Evolutionary conservation across 2,329 filamentous ascomycete species (phyloP).

Genomic region (Ceratocystis lukuohia): DNA sequence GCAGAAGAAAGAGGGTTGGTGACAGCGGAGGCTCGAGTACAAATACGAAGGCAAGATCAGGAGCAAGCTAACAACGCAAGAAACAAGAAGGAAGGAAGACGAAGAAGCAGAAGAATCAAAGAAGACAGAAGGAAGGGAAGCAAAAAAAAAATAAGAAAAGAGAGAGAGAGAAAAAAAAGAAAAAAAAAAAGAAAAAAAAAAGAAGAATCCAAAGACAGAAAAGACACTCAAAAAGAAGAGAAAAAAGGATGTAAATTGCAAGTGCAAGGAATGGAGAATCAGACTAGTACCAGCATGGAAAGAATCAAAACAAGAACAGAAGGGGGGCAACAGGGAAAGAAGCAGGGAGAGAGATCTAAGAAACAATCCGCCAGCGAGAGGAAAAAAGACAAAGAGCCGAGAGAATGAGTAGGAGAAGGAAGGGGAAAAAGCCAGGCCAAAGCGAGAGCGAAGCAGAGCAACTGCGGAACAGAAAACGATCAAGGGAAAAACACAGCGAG

Average conservation of each 20-base stretch:
- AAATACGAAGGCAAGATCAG: constrained; percentile 13
- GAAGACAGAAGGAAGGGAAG: not conserved
- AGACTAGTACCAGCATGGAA: constrained; percentile 13
- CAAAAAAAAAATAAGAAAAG: not conserved
- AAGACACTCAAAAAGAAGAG: not conserved
- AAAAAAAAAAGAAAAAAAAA: not conserved
- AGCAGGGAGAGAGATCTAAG: not conserved
- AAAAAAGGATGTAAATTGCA: constrained; percentile 4
- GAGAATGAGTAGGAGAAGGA: not conserved
- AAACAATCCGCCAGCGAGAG: not conserved
- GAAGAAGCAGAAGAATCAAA: not conserved
- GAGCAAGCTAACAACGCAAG: not conserved
- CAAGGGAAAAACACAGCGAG: not conserved
- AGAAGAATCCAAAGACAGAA: not conserved
- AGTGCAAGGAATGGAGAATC: not conserved
- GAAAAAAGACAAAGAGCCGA: not conserved
- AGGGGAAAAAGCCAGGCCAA: not conserved
- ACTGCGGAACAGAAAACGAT: not conserved
- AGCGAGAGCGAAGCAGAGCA: not conserved
- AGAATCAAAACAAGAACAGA: constrained; percentile 6
- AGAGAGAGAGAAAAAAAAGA: not conserved
- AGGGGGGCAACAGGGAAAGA: constrained; percentile 7
- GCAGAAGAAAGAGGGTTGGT: constrained; percentile 9
- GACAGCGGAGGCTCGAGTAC: constrained; percentile 14
- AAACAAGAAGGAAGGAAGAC: not conserved